Evolutionary conservation across 768 basidiomycete genomes (phyloP).

Genomic region (Cubamyces sp.): DNA sequence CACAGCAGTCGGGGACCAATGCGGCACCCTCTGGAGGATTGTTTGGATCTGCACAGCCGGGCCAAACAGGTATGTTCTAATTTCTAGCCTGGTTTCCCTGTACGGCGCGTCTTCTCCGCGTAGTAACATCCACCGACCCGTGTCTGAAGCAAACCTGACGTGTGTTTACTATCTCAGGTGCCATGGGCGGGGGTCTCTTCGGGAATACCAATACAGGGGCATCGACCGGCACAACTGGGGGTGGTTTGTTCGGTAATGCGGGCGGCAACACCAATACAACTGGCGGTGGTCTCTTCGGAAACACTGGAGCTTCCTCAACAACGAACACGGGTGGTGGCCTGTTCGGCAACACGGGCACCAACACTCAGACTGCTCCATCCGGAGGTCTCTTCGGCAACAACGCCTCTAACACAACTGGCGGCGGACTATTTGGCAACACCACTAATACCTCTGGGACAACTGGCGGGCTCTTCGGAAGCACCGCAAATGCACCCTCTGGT

Average conservation of each 20-base stretch:
- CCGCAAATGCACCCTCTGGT: conserved; percentile 16
- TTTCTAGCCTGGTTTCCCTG: background rate
- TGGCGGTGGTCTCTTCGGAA: conserved; percentile 31
- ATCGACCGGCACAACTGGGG: conserved; percentile 17
- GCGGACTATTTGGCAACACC: conserved; percentile 32
- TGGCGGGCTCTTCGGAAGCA: conserved; percentile 23
- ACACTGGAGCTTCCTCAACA: conserved; percentile 14
- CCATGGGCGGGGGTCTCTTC: conserved; percentile 31
- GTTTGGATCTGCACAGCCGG: conserved; percentile 25
- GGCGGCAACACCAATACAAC: conserved; percentile 9
- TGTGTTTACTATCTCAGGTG: background rate
- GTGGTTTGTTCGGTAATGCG: conserved; percentile 34
- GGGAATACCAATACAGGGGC: conserved; percentile 20
- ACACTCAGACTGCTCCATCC: conserved; percentile 18
- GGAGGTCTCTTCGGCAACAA: conserved; percentile 34
- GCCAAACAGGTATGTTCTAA: conserved; percentile 7
- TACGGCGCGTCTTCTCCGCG: too few relatives aligned
- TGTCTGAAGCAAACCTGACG: too few relatives aligned
- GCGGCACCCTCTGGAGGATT: background rate
- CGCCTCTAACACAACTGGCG: conserved; percentile 15
- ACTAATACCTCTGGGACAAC: conserved; percentile 17
- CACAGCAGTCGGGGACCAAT: conserved; percentile 15
- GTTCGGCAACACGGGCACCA: conserved; percentile 20
- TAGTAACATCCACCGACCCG: too few relatives aligned
- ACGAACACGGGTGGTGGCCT: conserved; percentile 25